Evolutionary conservation across 768 basidiomycete species (phyloP).

Genomic region (Exidia glandulosa): DNA sequence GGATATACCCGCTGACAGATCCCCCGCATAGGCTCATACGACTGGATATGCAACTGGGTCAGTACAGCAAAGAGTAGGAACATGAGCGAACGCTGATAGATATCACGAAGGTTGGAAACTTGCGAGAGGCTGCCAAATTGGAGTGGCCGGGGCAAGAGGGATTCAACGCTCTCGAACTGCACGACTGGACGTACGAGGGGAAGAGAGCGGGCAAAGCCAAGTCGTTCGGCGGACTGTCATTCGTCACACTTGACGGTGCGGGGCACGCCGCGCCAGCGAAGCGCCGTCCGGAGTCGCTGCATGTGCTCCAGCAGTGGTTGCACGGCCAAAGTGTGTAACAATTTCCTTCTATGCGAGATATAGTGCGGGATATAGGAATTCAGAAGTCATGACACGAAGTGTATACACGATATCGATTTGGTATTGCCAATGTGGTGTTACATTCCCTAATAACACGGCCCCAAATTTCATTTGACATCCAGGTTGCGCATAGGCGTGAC

Average conservation of each 20-base stretch:
- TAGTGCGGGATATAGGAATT: too few species aligned
- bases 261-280: slow-evolving; percentile 27
- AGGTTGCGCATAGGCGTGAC: too few species aligned
- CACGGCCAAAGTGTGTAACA: background rate
- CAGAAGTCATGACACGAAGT: too few species aligned
- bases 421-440: background rate
- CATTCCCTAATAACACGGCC: too few species aligned
- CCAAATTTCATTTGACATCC: too few species aligned
- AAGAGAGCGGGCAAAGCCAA: slow-evolving; percentile 11
- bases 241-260: slow-evolving; percentile 11
- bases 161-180: slow-evolving; percentile 13
- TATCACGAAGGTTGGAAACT: slow-evolving; percentile 16
- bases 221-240: slow-evolving; percentile 20
- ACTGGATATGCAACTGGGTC: slow-evolving; percentile 15
- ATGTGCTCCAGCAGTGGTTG: slow-evolving; percentile 1
- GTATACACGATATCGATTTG: background rate
- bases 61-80: background rate
- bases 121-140: slow-evolving; percentile 20
- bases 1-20: background rate
- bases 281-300: slow-evolving; percentile 10
- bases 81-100: background rate
- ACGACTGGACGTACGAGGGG: slow-evolving; percentile 22
- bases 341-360: too few species aligned
- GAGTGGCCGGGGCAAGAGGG: slow-evolving; percentile 23
- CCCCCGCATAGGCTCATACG: slow-evolving; percentile 10